A percentile compares a stretch with the other conserved stretches of the same genome.
phyloP scores from a whole-genome alignment of 2,329 filamentous ascomycete species.

The Calonectria honghensis region DNA sequence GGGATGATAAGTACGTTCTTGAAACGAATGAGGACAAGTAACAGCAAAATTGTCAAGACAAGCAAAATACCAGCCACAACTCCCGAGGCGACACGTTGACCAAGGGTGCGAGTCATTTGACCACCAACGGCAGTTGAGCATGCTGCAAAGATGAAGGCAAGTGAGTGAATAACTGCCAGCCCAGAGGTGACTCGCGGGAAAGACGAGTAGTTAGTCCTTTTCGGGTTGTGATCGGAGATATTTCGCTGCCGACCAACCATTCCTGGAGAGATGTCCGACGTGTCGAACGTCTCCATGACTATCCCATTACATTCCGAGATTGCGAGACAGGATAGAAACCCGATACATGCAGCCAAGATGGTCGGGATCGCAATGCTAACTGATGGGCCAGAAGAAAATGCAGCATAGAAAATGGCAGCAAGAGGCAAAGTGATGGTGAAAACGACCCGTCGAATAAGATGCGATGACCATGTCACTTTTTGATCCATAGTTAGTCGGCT shows the following conservation, averaged over 20 bases:
- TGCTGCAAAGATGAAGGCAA: conserved; percentile 82
- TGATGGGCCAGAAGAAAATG: conserved; percentile 78
- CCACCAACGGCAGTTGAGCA: conserved; percentile 81
- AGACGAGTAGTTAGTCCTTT: conserved; percentile 82
- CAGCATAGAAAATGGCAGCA: conserved; percentile 79
- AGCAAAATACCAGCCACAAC: conserved; percentile 81
- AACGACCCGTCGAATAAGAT: conserved; percentile 79
- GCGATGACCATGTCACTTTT: conserved; percentile 81
- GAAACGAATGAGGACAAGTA: conserved; percentile 78
- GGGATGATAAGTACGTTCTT: conserved; percentile 82
- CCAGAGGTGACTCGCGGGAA: conserved; percentile 84
- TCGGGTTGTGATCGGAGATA: conserved; percentile 61
- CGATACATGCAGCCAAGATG: conserved; percentile 78
- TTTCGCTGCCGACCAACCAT: conserved; percentile 76
- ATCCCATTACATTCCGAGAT: conserved; percentile 85
- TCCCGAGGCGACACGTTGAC: conserved; percentile 80
- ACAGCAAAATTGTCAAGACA: conserved; percentile 77
- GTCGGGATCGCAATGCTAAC: conserved; percentile 78
- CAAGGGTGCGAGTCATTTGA: conserved; percentile 78
- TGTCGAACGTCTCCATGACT: conserved; percentile 88
- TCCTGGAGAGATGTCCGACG: conserved; percentile 84
- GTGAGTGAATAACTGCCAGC: conserved; percentile 80
- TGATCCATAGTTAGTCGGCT: conserved; percentile 81
- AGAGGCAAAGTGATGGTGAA: conserved; percentile 82
- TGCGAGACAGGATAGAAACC: conserved; percentile 83